A percentile compares a stretch with the other conserved stretches of the same genome.
Conservation (phyloP, 495 filamentous ascomycete species). For the Parathielavia appendiculata region DNA sequence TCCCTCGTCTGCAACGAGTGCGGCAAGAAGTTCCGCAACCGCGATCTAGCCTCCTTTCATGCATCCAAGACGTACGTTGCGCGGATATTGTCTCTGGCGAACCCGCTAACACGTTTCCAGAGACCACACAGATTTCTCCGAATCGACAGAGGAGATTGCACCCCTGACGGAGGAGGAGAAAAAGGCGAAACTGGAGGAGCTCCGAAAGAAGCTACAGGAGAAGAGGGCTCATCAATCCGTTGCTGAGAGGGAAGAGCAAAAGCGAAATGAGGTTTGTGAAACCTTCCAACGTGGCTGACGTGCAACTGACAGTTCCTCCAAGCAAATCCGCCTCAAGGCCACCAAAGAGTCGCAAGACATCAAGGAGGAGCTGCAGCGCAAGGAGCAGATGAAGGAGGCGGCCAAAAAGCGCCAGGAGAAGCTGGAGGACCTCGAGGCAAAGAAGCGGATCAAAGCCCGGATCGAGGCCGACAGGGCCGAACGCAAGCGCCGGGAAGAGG, state of each 20-base stretch:
- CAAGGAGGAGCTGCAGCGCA: slow-evolving; percentile 78
- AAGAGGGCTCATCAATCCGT: slow-evolving; percentile 66
- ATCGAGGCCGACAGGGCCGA: slow-evolving; percentile 89
- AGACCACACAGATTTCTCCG: slow-evolving; percentile 84
- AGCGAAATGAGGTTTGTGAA: slow-evolving; percentile 71
- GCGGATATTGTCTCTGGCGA: not conserved
- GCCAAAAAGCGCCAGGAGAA: slow-evolving; percentile 81
- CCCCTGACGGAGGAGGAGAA: slow-evolving; percentile 92
- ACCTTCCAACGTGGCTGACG: not conserved
- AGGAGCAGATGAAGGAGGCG: slow-evolving; percentile 86
- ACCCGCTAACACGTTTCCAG: slow-evolving; percentile 33
- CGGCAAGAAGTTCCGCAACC: slow-evolving; percentile 79
- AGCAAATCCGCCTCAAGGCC: slow-evolving; percentile 84
- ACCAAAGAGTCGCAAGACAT: slow-evolving; percentile 71
- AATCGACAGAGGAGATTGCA: slow-evolving; percentile 85
- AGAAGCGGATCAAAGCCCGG: slow-evolving; percentile 80
- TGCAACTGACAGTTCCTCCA: slow-evolving; percentile 14
- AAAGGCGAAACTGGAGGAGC: slow-evolving; percentile 66
- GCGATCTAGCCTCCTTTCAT: slow-evolving; percentile 80
- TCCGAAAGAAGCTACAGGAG: slow-evolving; percentile 64
- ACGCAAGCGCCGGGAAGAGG: slow-evolving; percentile 72
- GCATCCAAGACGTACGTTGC: slow-evolving; percentile 67
- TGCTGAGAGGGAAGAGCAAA: slow-evolving; percentile 75
- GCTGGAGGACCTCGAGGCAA: slow-evolving; percentile 76
- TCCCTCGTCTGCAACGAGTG: slow-evolving; percentile 80